Conservation (phyloP, 1,284 basidiomycete species). For the Gastroboletus turbinatus region DNA sequence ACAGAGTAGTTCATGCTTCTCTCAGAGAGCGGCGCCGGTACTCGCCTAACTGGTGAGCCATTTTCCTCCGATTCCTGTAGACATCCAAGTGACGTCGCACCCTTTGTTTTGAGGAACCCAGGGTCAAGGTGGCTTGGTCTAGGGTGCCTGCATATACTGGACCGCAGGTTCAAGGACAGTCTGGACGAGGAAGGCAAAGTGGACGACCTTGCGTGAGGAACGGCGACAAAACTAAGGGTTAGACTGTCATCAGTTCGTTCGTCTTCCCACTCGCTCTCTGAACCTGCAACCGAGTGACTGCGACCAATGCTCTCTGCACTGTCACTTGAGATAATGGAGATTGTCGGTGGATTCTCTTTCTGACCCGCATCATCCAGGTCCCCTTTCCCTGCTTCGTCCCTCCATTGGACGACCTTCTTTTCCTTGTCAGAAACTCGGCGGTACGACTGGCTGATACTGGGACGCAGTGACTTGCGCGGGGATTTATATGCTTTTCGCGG, state of each 20-base stretch:
- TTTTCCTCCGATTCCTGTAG: slow-evolving; percentile 72
- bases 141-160: slow-evolving; percentile 41
- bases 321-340: slow-evolving; percentile 39
- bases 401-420: slow-evolving; percentile 87
- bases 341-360: slow-evolving; percentile 44
- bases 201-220: slow-evolving; percentile 31
- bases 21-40: slow-evolving; percentile 55
- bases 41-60: slow-evolving; percentile 36
- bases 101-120: slow-evolving; percentile 62
- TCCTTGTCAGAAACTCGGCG: slow-evolving; percentile 62
- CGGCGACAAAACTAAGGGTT: slow-evolving; percentile 47
- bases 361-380: slow-evolving; percentile 69
- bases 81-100: slow-evolving; percentile 53
- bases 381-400: slow-evolving; percentile 85
- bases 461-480: slow-evolving; percentile 69
- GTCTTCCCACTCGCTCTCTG: slow-evolving; percentile 87
- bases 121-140: slow-evolving; percentile 67
- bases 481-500: slow-evolving; percentile 50
- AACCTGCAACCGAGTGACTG: slow-evolving; percentile 49
- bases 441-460: slow-evolving; percentile 62
- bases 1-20: slow-evolving; percentile 55
- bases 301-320: slow-evolving; percentile 29
- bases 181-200: slow-evolving; percentile 21
- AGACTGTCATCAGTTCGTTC: slow-evolving; percentile 77
- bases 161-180: slow-evolving; percentile 11